phyloP scores from a whole-genome alignment of 2,329 filamentous ascomycete species.

The Colletotrichum liaoningense region DNA sequence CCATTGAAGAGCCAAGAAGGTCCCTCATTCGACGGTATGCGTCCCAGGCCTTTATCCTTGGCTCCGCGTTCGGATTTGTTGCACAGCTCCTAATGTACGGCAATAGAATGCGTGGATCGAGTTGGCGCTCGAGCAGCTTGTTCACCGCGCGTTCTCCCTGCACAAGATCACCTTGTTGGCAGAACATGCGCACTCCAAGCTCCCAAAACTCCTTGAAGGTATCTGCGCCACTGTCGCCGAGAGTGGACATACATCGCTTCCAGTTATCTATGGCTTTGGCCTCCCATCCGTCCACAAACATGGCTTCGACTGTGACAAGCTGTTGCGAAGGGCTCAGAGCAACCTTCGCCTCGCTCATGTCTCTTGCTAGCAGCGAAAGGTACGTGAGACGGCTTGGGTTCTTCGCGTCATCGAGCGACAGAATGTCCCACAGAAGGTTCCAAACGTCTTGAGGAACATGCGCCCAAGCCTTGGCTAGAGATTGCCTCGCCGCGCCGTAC shows the following conservation, averaged over 20 bases:
- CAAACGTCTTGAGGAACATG: constrained; percentile 71
- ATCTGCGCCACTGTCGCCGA: constrained; percentile 59
- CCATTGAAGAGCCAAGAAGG: constrained; percentile 69
- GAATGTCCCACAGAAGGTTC: constrained; percentile 73
- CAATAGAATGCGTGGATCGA: constrained; percentile 69
- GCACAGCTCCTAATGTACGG: constrained; percentile 78
- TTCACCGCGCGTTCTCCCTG: constrained; percentile 68
- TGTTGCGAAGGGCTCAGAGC: constrained; percentile 67
- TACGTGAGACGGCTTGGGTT: constrained; percentile 70
- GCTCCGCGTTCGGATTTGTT: constrained; percentile 57
- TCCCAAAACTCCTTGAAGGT: constrained; percentile 69
- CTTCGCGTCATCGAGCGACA: constrained; percentile 62
- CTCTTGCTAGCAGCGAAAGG: constrained; percentile 70
- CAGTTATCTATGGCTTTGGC: constrained; percentile 72
- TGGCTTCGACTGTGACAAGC: constrained; percentile 75
- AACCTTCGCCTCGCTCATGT: constrained; percentile 71
- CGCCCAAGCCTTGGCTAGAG: constrained; percentile 58
- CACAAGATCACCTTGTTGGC: constrained; percentile 66
- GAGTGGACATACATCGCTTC: constrained; percentile 65
- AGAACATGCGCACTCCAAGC: constrained; percentile 74
- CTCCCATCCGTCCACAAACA: constrained; percentile 72
- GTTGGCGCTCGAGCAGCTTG: constrained; percentile 61
- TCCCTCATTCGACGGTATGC: constrained; percentile 74
- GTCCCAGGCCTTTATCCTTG: constrained; percentile 71
- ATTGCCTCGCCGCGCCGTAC: constrained; percentile 59